Base-by-base conservation (phyloP, 768 basidiomycete genomes). In the Pleurotus platypus region DNA sequence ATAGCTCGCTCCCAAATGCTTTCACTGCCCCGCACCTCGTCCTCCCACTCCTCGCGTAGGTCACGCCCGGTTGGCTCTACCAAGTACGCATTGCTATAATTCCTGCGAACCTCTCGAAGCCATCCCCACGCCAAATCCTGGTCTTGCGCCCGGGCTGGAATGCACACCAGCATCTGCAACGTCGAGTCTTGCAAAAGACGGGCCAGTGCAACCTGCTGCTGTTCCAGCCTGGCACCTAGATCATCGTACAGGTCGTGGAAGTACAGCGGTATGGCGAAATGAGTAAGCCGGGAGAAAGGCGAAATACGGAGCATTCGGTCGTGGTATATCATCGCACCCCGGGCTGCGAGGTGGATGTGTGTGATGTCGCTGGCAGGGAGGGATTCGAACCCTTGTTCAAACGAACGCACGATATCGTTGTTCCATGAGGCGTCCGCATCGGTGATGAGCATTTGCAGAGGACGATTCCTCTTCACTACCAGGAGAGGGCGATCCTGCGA, bases 1-100 rank as follows among this genome's bases (percentile, higher is more conserved):
- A 59, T 57, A 5, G 63, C 68, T 47, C 59, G 64, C 20, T 62
- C 61, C 69, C 69, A 70, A 27, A 68, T 61, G 45, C 48, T 60
- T 30, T 51, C 39, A 15, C 69, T 67, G n/a, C 57, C 56, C 27
- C 64, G 59, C 18, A 58, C 64, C 59, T 68, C 68, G 45, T 60
- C 62, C 39, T 67, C 66, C 69, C 69, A 69, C 53, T 67, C 67
- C 9, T 30, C 49, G 38, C 59, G 62, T 1, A 68, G 55, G 2
- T 50, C 46, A 18, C 16, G 13, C 16, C 40, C 40, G 13, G 46
- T 58, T 4, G 59, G 62, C 15, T 59, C 46, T 11, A 62, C 48
- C 13, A 57, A 46, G 43, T 51, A 62, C 15, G 65, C 48, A 39
- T 54, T 59, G n/a, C 51, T 24, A 8, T 48, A 46, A 0, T 37